Base-by-base conservation (phyloP, 345 rosid species). In the Populus deltoides region DNA sequence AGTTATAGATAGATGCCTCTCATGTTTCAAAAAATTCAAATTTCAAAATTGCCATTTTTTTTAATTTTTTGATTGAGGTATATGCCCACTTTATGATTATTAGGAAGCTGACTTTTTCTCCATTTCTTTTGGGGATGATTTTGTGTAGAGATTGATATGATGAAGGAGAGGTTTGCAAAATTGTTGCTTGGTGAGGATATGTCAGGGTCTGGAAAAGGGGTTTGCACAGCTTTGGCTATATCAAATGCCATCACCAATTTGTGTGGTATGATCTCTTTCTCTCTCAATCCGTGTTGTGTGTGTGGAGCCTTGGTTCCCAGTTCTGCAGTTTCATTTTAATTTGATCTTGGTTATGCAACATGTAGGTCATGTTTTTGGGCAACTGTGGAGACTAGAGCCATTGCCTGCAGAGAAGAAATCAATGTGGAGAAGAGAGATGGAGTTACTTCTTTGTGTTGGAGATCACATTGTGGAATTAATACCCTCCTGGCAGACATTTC, bases 171-270 rank as follows among this genome's bases (percentile, higher is more conserved):
- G 78, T 97, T 94, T 83, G 89, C 97, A 47, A 97, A 97, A 80
- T 79, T 97, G 86, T 77, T 97, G 77, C 99, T 97, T 71, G 99
- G 98, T 13, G 99, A 97, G 81, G 99, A 97, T 77, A 97, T 97
- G 99, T 94, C 99, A 16, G 99, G 99, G 76, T 88, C 89, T 77
- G 99, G 99, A 17, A 97, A 92, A 86, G 98, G 99, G 71, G 99
- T 91, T 66, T 91, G 90, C 78, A 87, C 99, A 69, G 96, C 99
- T 72, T 83, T 94, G 87, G 98, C 99, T 13, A 87, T 97, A 73
- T 97, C 98, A 4, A 94, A 97, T 68, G 94, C 98, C 80, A 94
- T 94, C 63, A 94, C 99, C 63, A 97, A 97, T 88, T 93, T 97
- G 74, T 93, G 97, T 81, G 99, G 99, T 94, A 87, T 77, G 92